Conservation (phyloP, 345 rosid species). For the Brassica incana region DNA sequence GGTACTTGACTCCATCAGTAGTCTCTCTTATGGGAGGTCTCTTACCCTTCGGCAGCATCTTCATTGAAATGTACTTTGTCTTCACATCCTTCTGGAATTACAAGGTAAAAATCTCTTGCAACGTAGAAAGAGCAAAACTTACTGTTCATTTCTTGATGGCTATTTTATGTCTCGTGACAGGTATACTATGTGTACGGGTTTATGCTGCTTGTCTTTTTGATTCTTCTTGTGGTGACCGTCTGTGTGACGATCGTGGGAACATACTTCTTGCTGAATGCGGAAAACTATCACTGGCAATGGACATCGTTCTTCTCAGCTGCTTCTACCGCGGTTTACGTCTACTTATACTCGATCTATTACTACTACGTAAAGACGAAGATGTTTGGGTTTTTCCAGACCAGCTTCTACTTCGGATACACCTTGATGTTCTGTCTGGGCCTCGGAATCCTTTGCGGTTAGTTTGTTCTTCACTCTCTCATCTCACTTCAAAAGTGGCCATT, state of each 20-base stretch:
- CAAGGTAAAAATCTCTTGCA: conserved; percentile 57
- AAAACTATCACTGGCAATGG: conserved; percentile 99
- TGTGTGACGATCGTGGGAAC: conserved; percentile 98
- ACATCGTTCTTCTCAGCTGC: conserved; percentile 98
- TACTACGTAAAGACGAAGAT: conserved; percentile 86
- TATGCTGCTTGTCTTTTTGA: conserved; percentile 86
- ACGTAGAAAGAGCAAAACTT: background rate
- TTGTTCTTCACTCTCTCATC: background rate
- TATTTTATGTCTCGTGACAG: conserved; percentile 43
- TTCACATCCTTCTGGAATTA: conserved; percentile 98
- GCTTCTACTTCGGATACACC: conserved; percentile 93
- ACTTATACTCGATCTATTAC: conserved; percentile 85
- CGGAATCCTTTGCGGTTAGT: conserved; percentile 93
- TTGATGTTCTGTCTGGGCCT: conserved; percentile 96
- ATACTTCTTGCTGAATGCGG: conserved; percentile 88
- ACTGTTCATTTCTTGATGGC: background rate
- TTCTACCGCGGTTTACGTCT: conserved; percentile 89
- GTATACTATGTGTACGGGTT: conserved; percentile 95
- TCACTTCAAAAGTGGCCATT: background rate
- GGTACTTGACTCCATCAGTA: conserved; percentile 92
- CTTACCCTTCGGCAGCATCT: conserved; percentile 93
- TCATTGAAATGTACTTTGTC: conserved; percentile 93
- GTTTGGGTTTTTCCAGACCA: conserved; percentile 93
- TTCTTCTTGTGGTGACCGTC: conserved; percentile 81
- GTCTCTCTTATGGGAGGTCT: conserved; percentile 95